Evolutionary conservation across 2,329 filamentous ascomycete species (phyloP), one percentile per base, ranked within the genome.

Genomic region (Xylaria multiplex): DNA sequence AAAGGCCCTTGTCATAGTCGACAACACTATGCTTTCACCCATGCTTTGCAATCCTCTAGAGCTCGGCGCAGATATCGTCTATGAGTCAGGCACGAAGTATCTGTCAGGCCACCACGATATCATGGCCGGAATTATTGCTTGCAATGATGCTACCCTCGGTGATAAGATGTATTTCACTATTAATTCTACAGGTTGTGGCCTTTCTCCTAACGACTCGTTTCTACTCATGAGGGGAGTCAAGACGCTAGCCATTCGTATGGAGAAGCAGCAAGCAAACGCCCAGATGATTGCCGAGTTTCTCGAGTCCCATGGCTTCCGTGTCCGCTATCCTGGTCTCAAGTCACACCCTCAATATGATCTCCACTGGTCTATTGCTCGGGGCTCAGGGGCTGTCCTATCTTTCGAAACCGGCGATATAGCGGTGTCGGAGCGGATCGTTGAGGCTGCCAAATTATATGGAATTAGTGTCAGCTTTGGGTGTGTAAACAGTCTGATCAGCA

Each of bases 11-110:
- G 93, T 99, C 16, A 89, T 94, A 1, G 96, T 98, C 30, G 96
- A 99, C 81, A 99, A 99, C 83, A 99, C 96, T 64, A 99, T 99
- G 96, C 90, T 99, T 71, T 97, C 94, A 2, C 96, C 96, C 11
- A 90, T 97, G 83, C 89, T 99, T 7, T 90, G 90, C 75, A 98
- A 97, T 81, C 96, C 96, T 6, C 88, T 99, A 19, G 95, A 98
- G 67, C 86, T 98, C 32, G 96, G 96, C 64, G 94, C 95, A 16
- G 96, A 99, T 75, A 91, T 99, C 72, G 93, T 97, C 62, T 99
- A 99, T 80, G 96, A 99, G 82, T 97, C 92, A 30, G 96, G 96
- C 62, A 99, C 96, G 27, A 99, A 99, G 80, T 99, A 99, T 76
- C 86, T 99, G 6, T 98, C 94, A 1, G 96, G 96, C 37, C 96